phyloP scores from a whole-genome alignment of 2,329 filamentous ascomycete species.

The Fusarium chlamydosporum region DNA sequence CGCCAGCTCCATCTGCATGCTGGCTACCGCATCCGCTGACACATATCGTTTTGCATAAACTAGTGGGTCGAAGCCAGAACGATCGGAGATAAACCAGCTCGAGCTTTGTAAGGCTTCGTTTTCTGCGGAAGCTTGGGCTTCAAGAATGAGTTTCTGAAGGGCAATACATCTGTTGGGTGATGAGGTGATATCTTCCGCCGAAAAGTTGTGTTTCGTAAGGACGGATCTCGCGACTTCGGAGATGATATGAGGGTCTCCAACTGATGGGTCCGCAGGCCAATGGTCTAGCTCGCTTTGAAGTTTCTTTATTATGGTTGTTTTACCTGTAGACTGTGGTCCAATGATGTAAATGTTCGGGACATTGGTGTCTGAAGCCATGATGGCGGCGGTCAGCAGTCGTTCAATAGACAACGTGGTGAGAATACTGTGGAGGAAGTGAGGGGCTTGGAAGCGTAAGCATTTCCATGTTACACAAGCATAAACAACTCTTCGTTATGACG shows the following conservation, averaged over 20 bases:
- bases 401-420: fast-evolving
- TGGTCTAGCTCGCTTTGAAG: constrained; percentile 49
- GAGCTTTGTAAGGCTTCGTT: constrained; percentile 19
- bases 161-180: background rate
- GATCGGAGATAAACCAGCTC: constrained; percentile 59
- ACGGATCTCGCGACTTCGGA: constrained; percentile 45
- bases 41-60: constrained; percentile 56
- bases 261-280: constrained; percentile 11
- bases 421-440: background rate
- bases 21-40: constrained; percentile 43
- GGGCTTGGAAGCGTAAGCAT: background rate
- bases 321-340: constrained; percentile 62
- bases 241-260: constrained; percentile 49
- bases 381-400: fast-evolving
- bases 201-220: background rate
- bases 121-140: constrained; percentile 55
- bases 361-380: background rate
- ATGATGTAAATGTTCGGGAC: constrained; percentile 57
- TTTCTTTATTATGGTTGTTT: constrained; percentile 59
- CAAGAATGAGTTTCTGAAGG: constrained; percentile 57
- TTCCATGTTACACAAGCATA: background rate
- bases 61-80: constrained; percentile 61
- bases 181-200: background rate
- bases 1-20: constrained; percentile 29
- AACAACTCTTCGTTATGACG: background rate